phyloP scores from a whole-genome alignment of 768 basidiomycete species.

The Rhizopogon vinicolor region DNA sequence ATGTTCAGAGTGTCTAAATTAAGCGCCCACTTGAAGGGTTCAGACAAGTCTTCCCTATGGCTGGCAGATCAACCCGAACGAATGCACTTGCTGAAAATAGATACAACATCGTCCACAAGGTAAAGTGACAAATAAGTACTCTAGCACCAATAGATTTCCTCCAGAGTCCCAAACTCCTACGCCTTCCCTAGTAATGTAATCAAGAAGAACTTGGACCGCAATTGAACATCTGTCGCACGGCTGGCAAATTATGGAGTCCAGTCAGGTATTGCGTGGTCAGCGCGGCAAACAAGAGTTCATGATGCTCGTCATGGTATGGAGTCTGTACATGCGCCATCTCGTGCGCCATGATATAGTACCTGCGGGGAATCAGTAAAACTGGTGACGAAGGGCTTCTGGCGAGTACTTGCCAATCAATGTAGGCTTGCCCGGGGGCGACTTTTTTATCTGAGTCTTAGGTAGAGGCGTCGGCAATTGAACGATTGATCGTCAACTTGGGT shows the following conservation, averaged over 20 bases:
- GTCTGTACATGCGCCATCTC: conserved; percentile 21
- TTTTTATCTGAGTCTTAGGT: not conserved
- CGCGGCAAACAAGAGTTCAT: conserved; percentile 13
- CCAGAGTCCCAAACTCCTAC: too few species aligned
- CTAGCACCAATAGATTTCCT: too few species aligned
- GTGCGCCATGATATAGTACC: conserved; percentile 25
- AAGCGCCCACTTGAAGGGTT: too few species aligned
- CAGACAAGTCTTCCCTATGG: too few species aligned
- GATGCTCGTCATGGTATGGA: conserved; percentile 21
- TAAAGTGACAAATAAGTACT: too few species aligned
- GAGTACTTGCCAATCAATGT: not conserved
- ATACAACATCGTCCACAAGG: too few species aligned
- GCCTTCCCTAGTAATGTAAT: not conserved
- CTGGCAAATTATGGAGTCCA: not conserved
- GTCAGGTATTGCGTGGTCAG: not conserved
- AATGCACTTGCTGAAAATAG: too few species aligned
- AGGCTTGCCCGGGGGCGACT: not conserved
- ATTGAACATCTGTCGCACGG: not conserved
- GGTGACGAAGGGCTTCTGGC: not conserved
- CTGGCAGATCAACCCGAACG: too few species aligned
- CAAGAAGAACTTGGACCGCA: not conserved
- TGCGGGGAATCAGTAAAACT: not conserved
- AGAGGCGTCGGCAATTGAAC: not conserved
- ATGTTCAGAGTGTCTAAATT: too few species aligned
- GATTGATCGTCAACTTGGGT: not conserved